These are phyloP conservation scores for Centella asiatica DNA, from an alignment of 129 eudicot genomes.

Conservation along the genomic window DNA sequence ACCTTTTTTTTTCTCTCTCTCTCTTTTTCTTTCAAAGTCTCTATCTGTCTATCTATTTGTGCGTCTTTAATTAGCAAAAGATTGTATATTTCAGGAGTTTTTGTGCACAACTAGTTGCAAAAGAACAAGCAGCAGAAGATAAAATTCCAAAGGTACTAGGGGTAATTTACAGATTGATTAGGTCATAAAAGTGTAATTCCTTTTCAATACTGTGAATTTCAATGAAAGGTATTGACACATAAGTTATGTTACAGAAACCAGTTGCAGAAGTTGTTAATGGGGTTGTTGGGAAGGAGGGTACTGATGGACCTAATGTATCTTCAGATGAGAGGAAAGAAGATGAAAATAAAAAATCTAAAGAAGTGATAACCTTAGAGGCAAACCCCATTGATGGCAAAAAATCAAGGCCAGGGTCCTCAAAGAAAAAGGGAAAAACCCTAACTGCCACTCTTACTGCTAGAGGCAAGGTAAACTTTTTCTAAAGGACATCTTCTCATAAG, in stretches of 20 bases:
- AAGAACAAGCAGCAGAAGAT: constrained; percentile 14
- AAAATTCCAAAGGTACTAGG: neutral
- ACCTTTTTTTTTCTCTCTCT: neutral
- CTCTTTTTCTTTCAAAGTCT: neutral
- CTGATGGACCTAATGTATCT: constrained; percentile 3
- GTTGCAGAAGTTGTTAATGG: constrained; percentile 24
- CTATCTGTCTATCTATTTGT: neutral
- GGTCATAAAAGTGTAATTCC: no score
- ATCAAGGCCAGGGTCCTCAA: constrained; percentile 19
- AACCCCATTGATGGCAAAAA: constrained; percentile 14
- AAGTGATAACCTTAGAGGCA: constrained; percentile 29
- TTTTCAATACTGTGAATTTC: neutral
- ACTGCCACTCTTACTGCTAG: constrained; percentile 73
- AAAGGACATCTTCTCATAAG: neutral
- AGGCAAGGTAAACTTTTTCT: constrained; percentile 90
- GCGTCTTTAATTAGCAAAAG: neutral
- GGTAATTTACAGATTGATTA: constrained; percentile 4
- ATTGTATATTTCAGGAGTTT: constrained; percentile 17
- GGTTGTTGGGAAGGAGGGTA: constrained; percentile 11
- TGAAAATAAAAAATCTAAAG: constrained; percentile 15
- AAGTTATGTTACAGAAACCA: constrained; percentile 38
- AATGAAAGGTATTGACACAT: neutral
- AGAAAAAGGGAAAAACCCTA: constrained; percentile 39
- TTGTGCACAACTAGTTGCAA: constrained; percentile 28
- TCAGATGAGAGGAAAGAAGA: constrained; percentile 22